Evolutionary conservation across 225 moss, liverwort and hornwort species (phyloP), one percentile per base, ranked within the genome.

Genomic region (Sphagnum tenellum): DNA sequence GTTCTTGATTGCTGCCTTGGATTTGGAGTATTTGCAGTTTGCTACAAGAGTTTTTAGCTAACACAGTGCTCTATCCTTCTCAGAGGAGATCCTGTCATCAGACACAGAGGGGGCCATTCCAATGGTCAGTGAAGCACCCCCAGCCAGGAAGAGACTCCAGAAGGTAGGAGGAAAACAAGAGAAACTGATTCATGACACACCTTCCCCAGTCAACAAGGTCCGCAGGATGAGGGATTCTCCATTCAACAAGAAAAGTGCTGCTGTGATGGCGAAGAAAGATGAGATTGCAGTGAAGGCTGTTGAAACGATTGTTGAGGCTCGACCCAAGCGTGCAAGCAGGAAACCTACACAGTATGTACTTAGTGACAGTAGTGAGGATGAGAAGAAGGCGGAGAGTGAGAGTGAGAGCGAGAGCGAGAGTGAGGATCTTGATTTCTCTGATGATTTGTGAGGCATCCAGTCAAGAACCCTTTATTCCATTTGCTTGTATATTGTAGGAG

Each of bases 201-300:
- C 81, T 0, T 80, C 77, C 60, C 69, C 72, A 9, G 81, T 72
- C 46, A 45, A 58, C 48, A 84, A 78, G 57, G 59, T 85, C 3
- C 76, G 81, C 12, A 85, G 72, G 64, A 78, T 81, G 45, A 69
- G 76, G 59, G 72, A 81, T 49, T 85, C 81, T 12, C 84, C 84
- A 3, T 56, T 85, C 4, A 76, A 76, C 59, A 81, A 74, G 59
- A 81, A 81, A 49, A 60, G 73, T 2, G 76, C 74, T 55, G 73
- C 81, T 1, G 64, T 76, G 69, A 78, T 80, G 2, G 78, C 81
- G 13, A 81, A 74, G 60, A 60, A 73, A 48, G 79, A 79, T 4
- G 29, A 29, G 29, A 29, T 29, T 29, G 29, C 29, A 29, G 2
- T 79, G 48, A 63, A 74, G 61, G 78, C 74, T 44, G 78, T 78